phyloP scores from a whole-genome alignment of 1,139 yeast species.

The Zygosaccharomyces sapae region DNA sequence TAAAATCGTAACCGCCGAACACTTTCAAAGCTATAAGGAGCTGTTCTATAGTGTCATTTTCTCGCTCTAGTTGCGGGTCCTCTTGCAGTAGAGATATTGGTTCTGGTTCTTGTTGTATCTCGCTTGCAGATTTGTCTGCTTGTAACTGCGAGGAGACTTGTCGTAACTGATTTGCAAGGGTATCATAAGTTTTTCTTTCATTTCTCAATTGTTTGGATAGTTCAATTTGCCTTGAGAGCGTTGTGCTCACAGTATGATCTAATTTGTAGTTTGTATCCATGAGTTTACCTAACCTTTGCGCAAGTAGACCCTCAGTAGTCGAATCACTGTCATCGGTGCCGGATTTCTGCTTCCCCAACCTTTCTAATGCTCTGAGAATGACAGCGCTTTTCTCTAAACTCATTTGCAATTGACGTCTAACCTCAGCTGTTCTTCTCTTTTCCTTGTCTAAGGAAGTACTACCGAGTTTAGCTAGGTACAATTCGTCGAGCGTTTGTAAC shows the following conservation, averaged over 20 bases:
- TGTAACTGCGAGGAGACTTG: conserved; percentile 1
- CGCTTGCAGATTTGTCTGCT: background rate
- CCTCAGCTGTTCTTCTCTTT: conserved; percentile 17
- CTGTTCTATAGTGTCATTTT: conserved; percentile 17
- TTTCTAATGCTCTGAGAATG: conserved; percentile 20
- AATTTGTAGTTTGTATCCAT: conserved; percentile 14
- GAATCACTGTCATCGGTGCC: background rate
- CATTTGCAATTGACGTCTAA: conserved; percentile 25
- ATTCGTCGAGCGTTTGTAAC: conserved; percentile 23
- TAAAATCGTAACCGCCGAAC: conserved; percentile 18
- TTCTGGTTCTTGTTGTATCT: background rate
- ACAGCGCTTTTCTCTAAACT: conserved; percentile 29
- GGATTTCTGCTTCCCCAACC: conserved; percentile 6
- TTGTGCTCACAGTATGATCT: conserved; percentile 7
- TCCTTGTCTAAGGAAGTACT: conserved; percentile 11
- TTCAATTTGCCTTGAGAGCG: conserved; percentile 3
- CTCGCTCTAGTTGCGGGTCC: conserved; percentile 5
- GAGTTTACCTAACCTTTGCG: conserved; percentile 7
- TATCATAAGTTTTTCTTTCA: conserved; percentile 6
- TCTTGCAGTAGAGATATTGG: conserved; percentile 4
- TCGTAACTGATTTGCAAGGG: conserved; percentile 1
- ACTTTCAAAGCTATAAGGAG: conserved; percentile 23
- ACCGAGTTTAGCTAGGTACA: conserved; percentile 23
- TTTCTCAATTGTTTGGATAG: conserved; percentile 4
- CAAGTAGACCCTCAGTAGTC: conserved; percentile 12